Base-by-base conservation (phyloP, 768 basidiomycete genomes). In the Infundibulicybe gibba region DNA sequence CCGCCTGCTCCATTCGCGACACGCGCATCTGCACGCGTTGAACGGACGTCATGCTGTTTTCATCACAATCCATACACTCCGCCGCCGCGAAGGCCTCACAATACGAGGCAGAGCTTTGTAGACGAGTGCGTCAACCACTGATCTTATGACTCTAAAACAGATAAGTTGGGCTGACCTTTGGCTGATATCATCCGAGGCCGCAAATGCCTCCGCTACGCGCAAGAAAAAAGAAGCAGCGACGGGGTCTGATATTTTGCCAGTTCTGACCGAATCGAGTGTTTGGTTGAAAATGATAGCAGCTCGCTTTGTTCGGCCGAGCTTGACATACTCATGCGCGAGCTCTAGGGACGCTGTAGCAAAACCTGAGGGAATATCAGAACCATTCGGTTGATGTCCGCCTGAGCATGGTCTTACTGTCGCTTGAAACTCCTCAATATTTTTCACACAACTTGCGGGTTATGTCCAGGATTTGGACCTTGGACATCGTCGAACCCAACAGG, bases 241-340 rank as follows among this genome's bases (percentile, higher is more conserved):
- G 9, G 82, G 81, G 3, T 75, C 71, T 0, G 84, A 77, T 0
- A 76, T 65, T 2, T 68, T 58, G 0, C 64, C 67, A n/a, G 58
- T 65, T 41, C 73, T 70, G 9, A 83, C 65, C 3, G 70, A 52
- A 25, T 65, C 70, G 12, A 81, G 63, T 1, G 76, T 75, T 31
- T 78, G 79, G n/a, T 64, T 74, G 56, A 90, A 88, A 15, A 95
- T 75, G 2, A 66, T 57, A 1, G 67, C 71, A 0, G 93, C 92
- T 32, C 85, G 78, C 43, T 78, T 78, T 2, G 68, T 64, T 61
- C 87, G 90, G 2, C 94, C 94, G 1, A 97, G 74, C 32, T 75
- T 78, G 39, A 83, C 68, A 55, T 94, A 93, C 59, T 94, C 90
- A 46, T 81, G 75, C 0, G 87, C 94, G 5, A 95, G 75, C 37